phyloP scores from a whole-genome alignment of 805 yeast genomes.

The Metschnikowia bowlesiae region DNA sequence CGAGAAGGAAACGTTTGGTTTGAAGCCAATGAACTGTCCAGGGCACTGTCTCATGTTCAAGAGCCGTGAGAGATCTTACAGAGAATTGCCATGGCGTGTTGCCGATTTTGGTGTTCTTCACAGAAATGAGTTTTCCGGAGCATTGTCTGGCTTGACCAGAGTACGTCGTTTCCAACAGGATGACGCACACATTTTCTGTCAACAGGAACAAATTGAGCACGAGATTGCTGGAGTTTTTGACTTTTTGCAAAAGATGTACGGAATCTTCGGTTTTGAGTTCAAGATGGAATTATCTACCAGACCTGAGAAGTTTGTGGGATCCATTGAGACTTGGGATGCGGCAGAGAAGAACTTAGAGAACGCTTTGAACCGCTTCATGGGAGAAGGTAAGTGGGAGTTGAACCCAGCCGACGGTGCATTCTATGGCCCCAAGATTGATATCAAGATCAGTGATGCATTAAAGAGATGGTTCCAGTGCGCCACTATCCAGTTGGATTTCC shows the following conservation, averaged over 20 bases:
- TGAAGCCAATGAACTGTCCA: slow-evolving; percentile 92
- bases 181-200: slow-evolving; percentile 97
- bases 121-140: slow-evolving; percentile 95
- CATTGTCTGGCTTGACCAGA: slow-evolving; percentile 84
- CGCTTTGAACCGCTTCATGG: slow-evolving; percentile 72
- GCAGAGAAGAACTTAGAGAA: slow-evolving; percentile 84
- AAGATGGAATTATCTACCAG: slow-evolving; percentile 96
- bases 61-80: slow-evolving; percentile 88
- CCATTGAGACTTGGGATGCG: slow-evolving; percentile 84
- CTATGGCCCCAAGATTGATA: slow-evolving; percentile 95
- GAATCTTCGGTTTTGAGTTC: slow-evolving; percentile 90
- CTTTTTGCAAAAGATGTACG: slow-evolving; percentile 80
- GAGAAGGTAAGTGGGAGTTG: slow-evolving; percentile 86
- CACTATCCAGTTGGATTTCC: slow-evolving; percentile 97
- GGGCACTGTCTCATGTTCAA: slow-evolving; percentile 93
- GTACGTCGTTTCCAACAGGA: slow-evolving; percentile 99
- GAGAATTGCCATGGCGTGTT: slow-evolving; percentile 98
- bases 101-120: slow-evolving; percentile 97
- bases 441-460: slow-evolving; percentile 90
- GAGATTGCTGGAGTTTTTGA: slow-evolving; percentile 85
- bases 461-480: slow-evolving; percentile 99
- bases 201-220: slow-evolving; percentile 79
- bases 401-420: slow-evolving; percentile 98
- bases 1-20: slow-evolving; percentile 91
- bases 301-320: slow-evolving; percentile 96